Conservation (phyloP, 129 eudicot genomes). For the Flaveria linearis region DNA sequence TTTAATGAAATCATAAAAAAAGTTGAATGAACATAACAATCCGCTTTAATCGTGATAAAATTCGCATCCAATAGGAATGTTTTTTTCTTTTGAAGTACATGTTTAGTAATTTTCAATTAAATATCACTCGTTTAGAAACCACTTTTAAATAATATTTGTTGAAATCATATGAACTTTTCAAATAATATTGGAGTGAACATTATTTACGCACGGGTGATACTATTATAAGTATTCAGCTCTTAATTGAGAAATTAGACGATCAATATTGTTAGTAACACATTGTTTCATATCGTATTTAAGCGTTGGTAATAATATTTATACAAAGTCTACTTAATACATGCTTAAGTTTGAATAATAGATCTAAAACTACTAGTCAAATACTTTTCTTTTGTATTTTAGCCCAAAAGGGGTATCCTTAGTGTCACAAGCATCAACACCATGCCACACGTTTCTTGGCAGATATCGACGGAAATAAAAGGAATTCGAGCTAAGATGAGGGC, state of each 20-base stretch:
- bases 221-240: no score
- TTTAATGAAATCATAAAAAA: constrained; percentile 16
- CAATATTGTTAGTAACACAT: no score
- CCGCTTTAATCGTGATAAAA: constrained; percentile 8
- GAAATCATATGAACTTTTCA: not conserved
- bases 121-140: not conserved
- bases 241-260: no score
- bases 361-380: constrained; percentile 21
- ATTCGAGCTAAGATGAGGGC: constrained; percentile 48
- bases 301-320: no score
- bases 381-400: constrained; percentile 40
- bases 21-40: constrained; percentile 14
- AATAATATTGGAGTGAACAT: no score
- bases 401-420: constrained; percentile 52
- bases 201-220: no score
- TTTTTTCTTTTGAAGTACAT: not conserved
- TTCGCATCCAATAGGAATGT: constrained; percentile 24
- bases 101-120: not conserved
- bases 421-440: constrained; percentile 52
- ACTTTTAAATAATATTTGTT: not conserved
- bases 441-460: constrained; percentile 61
- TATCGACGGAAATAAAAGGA: constrained; percentile 52
- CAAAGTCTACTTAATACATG: constrained; percentile 4
- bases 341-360: not conserved
- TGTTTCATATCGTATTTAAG: no score